Base-by-base conservation (phyloP, 768 basidiomycete genomes). In the Cystofilobasidium capitatum region DNA sequence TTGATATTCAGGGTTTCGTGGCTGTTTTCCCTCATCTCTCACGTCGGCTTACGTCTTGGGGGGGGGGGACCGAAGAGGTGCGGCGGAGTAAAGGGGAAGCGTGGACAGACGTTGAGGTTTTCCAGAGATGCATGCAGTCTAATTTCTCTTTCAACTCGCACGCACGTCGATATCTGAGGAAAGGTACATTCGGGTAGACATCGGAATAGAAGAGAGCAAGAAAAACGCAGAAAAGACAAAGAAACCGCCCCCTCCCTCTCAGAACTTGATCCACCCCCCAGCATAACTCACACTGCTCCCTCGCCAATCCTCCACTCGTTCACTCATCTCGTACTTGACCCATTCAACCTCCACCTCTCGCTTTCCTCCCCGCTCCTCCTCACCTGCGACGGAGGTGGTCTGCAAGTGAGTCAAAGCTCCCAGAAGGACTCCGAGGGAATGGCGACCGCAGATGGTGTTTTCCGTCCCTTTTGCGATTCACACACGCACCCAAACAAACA, bases 201-300 rank as follows among this genome's bases (percentile, higher is more conserved):
- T 35, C 5, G 36, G 26, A 29, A 37, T 8, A 51, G 26, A 47
- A 63, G 9, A 22, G 22, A 61, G 26, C 37, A 31, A 61, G 59
- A 29, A 20, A 44, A 26, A n/a, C 22, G 22, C 39, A 45, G 40
- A 44, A 29, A 62, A 44, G 40, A 44, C 12, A 62, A 12, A 12
- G 16, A 44, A 45, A 65, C 55, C 55, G n/a, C n/a, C n/a, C n/a
- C n/a, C n/a, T n/a, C n/a, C n/a, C 5, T 13, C 40, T 61, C 59
- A 61, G 36, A 35, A 68, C 29, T 33, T 58, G 5, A 90, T 78
- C 78, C 85, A 91, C 36, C 86, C 96, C 75, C 92, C 94, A 10
- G 92, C 93, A 75, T 99, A 99, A 77, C 91, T 94, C 26, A 99
- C 96, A 74, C 94, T 97, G 39, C 88, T 89, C n/a, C n/a, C 76